These are phyloP conservation scores for Xanthoconium purpureum DNA, from an alignment of 768 basidiomycete species.

Conservation along the genomic window DNA sequence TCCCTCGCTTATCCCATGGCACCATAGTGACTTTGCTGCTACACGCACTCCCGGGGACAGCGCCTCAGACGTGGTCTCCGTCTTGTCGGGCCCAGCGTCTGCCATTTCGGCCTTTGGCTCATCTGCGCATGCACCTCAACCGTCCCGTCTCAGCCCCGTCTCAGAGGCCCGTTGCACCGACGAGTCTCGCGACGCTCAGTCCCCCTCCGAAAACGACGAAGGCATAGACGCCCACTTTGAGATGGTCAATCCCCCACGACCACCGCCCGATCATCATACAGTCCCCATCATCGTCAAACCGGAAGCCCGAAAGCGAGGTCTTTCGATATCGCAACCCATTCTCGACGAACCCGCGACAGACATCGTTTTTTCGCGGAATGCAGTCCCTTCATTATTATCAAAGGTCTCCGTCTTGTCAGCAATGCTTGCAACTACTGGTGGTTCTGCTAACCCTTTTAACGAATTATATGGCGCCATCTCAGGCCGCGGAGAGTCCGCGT, in stretches of 20 bases:
- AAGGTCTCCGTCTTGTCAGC: constrained; percentile 66
- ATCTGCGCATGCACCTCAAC: constrained; percentile 39
- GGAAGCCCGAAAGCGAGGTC: constrained; percentile 28
- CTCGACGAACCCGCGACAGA: constrained; percentile 15
- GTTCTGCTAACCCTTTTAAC: constrained; percentile 78
- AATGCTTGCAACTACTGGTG: constrained; percentile 65
- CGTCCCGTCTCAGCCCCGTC: constrained; percentile 61
- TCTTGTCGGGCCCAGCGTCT: constrained; percentile 51
- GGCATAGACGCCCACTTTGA: constrained; percentile 49
- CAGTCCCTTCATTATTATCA: constrained; percentile 42
- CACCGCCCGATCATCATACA: constrained; percentile 22
- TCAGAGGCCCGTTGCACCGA: constrained; percentile 47
- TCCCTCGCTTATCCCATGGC: background rate
- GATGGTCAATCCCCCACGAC: constrained; percentile 45
- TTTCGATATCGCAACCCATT: constrained; percentile 28
- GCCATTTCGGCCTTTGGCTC: constrained; percentile 51
- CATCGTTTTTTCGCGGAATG: constrained; percentile 51
- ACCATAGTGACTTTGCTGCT: constrained; percentile 62
- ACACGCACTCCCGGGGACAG: constrained; percentile 54
- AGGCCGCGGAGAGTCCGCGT: constrained; percentile 64
- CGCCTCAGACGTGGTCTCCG: constrained; percentile 59
- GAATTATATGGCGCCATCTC: constrained; percentile 85
- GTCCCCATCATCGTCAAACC: constrained; percentile 21
- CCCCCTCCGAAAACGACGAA: constrained; percentile 21
- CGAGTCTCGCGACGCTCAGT: constrained; percentile 25